These are phyloP conservation scores for Colletotrichum camelliae DNA, from an alignment of 2,329 filamentous ascomycete species.

Conservation along the genomic window DNA sequence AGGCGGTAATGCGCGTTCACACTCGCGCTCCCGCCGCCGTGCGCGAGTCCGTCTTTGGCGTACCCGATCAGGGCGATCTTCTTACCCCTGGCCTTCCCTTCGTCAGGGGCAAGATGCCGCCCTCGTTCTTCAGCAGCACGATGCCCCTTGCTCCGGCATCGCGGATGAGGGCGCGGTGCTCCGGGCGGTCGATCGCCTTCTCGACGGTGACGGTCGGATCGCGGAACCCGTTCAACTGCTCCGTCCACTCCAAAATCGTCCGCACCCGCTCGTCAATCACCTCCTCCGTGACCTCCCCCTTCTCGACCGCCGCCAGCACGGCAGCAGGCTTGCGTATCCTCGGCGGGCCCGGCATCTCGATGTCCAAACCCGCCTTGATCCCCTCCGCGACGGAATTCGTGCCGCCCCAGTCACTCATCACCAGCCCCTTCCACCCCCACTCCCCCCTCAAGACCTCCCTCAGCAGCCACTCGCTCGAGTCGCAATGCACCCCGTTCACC, in stretches of 20 bases:
- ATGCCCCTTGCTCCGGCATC: constrained; percentile 64
- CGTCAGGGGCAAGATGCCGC: constrained; percentile 61
- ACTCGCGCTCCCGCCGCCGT: constrained; percentile 29
- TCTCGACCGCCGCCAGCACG: constrained; percentile 27
- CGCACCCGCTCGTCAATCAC: constrained; percentile 30
- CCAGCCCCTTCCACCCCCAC: constrained; percentile 77
- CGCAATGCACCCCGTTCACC: constrained; percentile 52
- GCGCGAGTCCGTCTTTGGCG: constrained; percentile 49
- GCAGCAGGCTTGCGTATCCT: constrained; percentile 27
- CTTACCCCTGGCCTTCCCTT: constrained; percentile 49
- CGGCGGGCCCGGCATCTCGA: constrained; percentile 61
- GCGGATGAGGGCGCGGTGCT: constrained; percentile 60
- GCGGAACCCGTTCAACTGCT: constrained; percentile 35
- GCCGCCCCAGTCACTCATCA: constrained; percentile 75
- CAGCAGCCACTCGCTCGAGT: constrained; percentile 49
- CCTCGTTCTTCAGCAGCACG: constrained; percentile 75
- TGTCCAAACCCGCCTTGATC: constrained; percentile 77
- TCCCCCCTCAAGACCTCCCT: constrained; percentile 80
- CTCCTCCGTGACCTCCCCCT: constrained; percentile 25
- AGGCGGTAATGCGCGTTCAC: constrained; percentile 52
- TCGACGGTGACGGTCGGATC: constrained; percentile 38
- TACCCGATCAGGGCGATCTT: constrained; percentile 12
- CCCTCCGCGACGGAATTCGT: constrained; percentile 76
- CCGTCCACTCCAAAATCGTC: constrained; percentile 34
- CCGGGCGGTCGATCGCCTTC: constrained; percentile 45